Conservation (phyloP, 495 filamentous ascomycete species). For the Lasiosphaeria hispida region DNA sequence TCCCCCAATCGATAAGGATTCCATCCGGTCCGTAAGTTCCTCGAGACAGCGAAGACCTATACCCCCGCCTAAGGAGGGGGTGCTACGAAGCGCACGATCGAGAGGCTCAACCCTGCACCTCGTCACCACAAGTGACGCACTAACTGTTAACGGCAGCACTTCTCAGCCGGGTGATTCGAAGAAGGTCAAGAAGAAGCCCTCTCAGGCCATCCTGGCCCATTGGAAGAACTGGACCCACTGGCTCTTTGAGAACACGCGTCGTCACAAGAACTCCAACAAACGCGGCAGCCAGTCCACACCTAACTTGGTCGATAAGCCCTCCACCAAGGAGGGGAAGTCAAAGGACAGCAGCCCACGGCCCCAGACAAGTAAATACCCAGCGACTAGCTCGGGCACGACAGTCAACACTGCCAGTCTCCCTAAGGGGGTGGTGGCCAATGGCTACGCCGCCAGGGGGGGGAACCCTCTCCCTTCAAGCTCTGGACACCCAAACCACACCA, state of each 20-base stretch:
- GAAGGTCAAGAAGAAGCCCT: constrained; percentile 47
- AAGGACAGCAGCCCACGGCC: constrained; percentile 51
- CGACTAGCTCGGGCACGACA: constrained; percentile 20
- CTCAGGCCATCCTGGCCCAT: constrained; percentile 57
- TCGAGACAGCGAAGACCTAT: constrained; percentile 66
- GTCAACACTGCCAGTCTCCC: constrained; percentile 31
- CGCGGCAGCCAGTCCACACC: constrained; percentile 55
- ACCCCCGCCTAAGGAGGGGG: constrained; percentile 79
- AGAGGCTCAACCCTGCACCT: constrained; percentile 77
- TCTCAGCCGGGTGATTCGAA: constrained; percentile 31
- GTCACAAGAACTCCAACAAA: constrained; percentile 40
- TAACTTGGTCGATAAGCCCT: constrained; percentile 44
- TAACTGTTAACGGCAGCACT: constrained; percentile 25
- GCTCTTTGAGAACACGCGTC: constrained; percentile 49
- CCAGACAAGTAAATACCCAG: constrained; percentile 52
- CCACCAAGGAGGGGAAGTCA: constrained; percentile 41
- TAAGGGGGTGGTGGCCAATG: constrained; percentile 38
- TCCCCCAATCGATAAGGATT: constrained; percentile 74
- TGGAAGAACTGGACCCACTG: constrained; percentile 68
- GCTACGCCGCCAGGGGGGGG: constrained; percentile 22
- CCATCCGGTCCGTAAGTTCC: constrained; percentile 66
- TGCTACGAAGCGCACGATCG: constrained; percentile 58
- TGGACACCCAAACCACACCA: constrained; percentile 7
- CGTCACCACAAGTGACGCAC: constrained; percentile 58
- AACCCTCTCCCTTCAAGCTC: constrained; percentile 7